These are phyloP conservation scores for Diaporthe capsici DNA, from an alignment of 2,329 filamentous ascomycete genomes.

Conservation along the genomic window DNA sequence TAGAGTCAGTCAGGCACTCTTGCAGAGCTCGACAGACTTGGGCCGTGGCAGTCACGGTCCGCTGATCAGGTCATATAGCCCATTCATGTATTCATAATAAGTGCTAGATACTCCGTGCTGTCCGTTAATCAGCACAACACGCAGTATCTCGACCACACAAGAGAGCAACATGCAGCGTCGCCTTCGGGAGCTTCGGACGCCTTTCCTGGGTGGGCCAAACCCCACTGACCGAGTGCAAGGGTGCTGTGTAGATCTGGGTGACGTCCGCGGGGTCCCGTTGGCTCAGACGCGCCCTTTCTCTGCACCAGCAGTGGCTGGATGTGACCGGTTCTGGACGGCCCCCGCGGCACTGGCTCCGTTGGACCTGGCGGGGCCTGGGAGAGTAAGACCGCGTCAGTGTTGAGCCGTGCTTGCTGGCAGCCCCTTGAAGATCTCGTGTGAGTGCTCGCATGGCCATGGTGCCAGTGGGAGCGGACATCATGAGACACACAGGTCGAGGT, in stretches of 20 bases:
- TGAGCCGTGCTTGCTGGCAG: neutral
- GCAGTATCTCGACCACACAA: neutral
- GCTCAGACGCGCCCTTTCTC: neutral
- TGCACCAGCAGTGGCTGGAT: neutral
- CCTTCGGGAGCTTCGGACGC: conserved; percentile 28
- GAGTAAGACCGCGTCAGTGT: conserved; percentile 13
- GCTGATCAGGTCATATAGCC: neutral
- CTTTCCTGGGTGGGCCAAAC: conserved; percentile 1
- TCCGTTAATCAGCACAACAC: neutral
- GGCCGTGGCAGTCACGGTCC: neutral
- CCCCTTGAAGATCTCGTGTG: neutral
- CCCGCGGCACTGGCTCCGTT: conserved; percentile 4
- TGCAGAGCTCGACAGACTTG: neutral
- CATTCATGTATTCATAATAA: neutral
- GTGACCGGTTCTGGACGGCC: neutral
- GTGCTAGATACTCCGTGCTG: neutral
- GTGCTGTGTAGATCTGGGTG: conserved; percentile 25
- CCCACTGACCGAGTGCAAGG: conserved; percentile 15
- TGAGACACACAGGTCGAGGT: neutral
- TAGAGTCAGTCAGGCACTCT: neutral
- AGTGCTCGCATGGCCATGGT: neutral
- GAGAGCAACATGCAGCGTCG: conserved; percentile 13
- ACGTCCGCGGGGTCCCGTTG: conserved; percentile 28
- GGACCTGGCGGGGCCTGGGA: neutral
- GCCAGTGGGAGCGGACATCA: neutral